Percentiles rank a stretch among this genome's conserved stretches.
Conservation (phyloP, 2,329 filamentous ascomycete species). For the Coniella lustricola region DNA sequence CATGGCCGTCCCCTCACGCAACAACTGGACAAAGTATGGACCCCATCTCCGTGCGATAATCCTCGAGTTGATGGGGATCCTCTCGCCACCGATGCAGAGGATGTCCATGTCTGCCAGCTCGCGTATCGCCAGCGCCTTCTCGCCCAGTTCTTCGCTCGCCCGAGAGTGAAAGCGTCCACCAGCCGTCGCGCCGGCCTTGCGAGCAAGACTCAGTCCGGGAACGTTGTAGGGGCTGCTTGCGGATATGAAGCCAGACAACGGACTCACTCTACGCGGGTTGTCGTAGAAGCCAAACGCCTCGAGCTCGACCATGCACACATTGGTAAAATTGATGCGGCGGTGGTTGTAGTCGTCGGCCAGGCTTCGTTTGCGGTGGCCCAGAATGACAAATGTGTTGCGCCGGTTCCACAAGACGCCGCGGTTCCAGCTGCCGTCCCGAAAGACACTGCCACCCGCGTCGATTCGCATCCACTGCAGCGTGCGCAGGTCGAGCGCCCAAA, state of each 20-base stretch:
- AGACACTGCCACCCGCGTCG: conserved; percentile 87
- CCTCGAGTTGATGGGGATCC: conserved; percentile 88
- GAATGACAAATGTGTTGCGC: conserved; percentile 89
- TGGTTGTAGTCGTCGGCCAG: conserved; percentile 98
- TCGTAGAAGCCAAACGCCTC: conserved; percentile 97
- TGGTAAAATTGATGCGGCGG: conserved; percentile 92
- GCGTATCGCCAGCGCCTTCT: conserved; percentile 68
- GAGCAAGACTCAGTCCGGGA: conserved; percentile 47
- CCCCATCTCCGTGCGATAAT: conserved; percentile 87
- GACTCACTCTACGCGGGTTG: conserved; percentile 73
- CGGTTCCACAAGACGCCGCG: conserved; percentile 88
- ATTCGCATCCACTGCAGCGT: conserved; percentile 92
- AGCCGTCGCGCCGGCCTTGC: conserved; percentile 58
- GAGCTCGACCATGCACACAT: conserved; percentile 93
- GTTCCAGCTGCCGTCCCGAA: conserved; percentile 97
- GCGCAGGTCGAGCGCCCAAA: conserved; percentile 88
- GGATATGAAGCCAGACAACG: conserved; percentile 78
- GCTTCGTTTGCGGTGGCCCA: conserved; percentile 88
- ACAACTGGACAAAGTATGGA: conserved; percentile 86
- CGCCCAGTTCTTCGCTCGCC: conserved; percentile 79
- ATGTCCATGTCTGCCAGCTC: conserved; percentile 97
- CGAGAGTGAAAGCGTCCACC: conserved; percentile 70
- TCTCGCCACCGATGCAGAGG: conserved; percentile 80
- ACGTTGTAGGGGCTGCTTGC: conserved; percentile 64
- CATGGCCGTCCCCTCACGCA: conserved; percentile 70